Conservation (phyloP, 345 rosid genomes). For the Corchorus olitorius region DNA sequence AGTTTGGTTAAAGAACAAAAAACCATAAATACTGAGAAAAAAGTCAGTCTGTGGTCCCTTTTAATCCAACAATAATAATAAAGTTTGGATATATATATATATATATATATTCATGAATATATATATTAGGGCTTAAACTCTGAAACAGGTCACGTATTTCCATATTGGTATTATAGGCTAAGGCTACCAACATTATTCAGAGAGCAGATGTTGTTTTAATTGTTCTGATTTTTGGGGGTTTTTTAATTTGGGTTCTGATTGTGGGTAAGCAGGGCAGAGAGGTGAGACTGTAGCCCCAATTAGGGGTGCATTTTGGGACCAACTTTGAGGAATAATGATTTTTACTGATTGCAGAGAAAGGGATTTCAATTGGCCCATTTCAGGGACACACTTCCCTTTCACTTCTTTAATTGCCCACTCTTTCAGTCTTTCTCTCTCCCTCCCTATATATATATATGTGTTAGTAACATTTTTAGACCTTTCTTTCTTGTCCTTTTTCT, state of each 20-base stretch:
- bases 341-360: not conserved
- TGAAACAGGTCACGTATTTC: conserved; percentile 8
- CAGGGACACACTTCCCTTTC: conserved; percentile 5
- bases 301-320: conserved; percentile 30
- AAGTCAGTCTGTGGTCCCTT: conserved; percentile 26
- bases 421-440: not conserved
- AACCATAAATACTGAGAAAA: conserved; percentile 15
- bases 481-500: conserved; percentile 6
- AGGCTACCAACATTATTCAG: too few species aligned
- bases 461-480: not conserved
- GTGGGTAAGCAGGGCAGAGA: too few species aligned
- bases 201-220: too few species aligned
- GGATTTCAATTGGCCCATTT: conserved; percentile 21
- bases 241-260: too few species aligned
- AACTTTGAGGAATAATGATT: conserved; percentile 23
- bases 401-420: not conserved
- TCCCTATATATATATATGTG: not conserved
- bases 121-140: not conserved
- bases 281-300: conserved; percentile 6
- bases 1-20: conserved; percentile 28
- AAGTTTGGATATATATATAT: not conserved
- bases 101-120: too few species aligned
- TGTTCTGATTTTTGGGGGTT: too few species aligned
- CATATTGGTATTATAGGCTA: not conserved
- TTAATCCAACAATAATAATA: conserved; percentile 2